phyloP scores from a whole-genome alignment of 495 filamentous ascomycete species.

The Penicillium subrubescens region DNA sequence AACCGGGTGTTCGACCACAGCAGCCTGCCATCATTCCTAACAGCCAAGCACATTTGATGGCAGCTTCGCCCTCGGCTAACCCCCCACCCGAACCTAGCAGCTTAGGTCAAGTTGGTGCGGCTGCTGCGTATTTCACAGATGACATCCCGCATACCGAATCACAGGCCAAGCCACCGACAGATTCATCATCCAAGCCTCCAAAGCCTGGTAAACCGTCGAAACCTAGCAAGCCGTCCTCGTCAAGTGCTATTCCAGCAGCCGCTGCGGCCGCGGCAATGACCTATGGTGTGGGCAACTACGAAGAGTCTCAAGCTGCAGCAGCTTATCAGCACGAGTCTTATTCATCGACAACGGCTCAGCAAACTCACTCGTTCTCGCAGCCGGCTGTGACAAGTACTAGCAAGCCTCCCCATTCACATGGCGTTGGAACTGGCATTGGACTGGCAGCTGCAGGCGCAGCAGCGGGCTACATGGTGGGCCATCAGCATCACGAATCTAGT shows the following conservation, averaged over 20 bases:
- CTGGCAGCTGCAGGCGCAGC: slow-evolving; percentile 50
- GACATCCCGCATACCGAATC: slow-evolving; percentile 18
- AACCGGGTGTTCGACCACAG: slow-evolving; percentile 60
- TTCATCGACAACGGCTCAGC: slow-evolving; percentile 10
- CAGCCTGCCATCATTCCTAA: slow-evolving; percentile 57
- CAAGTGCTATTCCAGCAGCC: slow-evolving; percentile 26
- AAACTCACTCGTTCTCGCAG: slow-evolving; percentile 26
- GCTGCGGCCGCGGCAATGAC: slow-evolving; percentile 27
- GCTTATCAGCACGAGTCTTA: slow-evolving; percentile 9
- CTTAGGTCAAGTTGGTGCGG: slow-evolving; percentile 51
- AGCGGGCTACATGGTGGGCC: slow-evolving; percentile 50
- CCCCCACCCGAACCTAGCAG: slow-evolving; percentile 57
- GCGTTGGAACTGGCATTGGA: slow-evolving; percentile 41
- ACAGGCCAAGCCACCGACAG: slow-evolving; percentile 18
- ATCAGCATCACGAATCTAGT: slow-evolving; percentile 45
- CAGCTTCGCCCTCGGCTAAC: slow-evolving; percentile 48
- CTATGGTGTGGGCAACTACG: slow-evolving; percentile 31
- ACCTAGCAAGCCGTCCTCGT: slow-evolving; percentile 33
- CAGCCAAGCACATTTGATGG: slow-evolving; percentile 50
- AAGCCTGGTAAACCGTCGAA: slow-evolving; percentile 28
- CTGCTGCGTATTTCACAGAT: slow-evolving; percentile 49
- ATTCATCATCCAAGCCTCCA: slow-evolving; percentile 27
- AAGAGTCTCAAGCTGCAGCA: slow-evolving; percentile 14
- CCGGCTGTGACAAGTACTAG: slow-evolving; percentile 14
- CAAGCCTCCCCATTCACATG: slow-evolving; percentile 38